Conservation (phyloP, 2,329 filamentous ascomycete species). For the Ciborinia camelliae region DNA sequence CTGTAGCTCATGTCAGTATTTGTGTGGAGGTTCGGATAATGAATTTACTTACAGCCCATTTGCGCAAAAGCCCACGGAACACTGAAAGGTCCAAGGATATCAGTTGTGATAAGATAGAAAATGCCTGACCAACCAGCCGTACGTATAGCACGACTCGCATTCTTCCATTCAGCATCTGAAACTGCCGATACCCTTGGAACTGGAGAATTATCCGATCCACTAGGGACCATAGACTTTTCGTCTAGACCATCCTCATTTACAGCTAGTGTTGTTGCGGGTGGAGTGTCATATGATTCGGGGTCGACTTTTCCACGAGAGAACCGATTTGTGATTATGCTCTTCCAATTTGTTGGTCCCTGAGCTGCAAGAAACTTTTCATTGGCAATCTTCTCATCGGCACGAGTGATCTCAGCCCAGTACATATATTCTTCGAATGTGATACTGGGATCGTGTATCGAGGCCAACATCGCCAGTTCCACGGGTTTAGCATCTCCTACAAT, state of each 20-base stretch:
- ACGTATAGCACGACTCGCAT: constrained; percentile 26
- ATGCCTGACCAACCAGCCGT: constrained; percentile 28
- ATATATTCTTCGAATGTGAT: constrained; percentile 39
- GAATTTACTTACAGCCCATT: constrained; percentile 21
- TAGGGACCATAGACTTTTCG: constrained; percentile 5
- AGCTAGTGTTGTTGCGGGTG: not conserved
- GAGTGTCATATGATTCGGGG: not conserved
- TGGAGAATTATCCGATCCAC: not conserved
- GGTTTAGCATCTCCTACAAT: constrained; percentile 15
- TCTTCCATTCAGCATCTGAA: constrained; percentile 29
- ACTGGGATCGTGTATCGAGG: constrained; percentile 32
- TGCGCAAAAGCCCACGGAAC: constrained; percentile 26
- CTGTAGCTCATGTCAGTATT: not conserved
- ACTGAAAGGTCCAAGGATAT: constrained; percentile 30
- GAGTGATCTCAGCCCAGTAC: constrained; percentile 37
- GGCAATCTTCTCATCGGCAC: constrained; percentile 33
- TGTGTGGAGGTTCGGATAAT: not conserved
- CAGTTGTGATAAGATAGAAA: constrained; percentile 32
- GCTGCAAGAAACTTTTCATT: constrained; percentile 18
- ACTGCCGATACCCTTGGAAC: constrained; percentile 6
- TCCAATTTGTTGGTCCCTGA: constrained; percentile 12
- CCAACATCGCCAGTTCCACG: constrained; percentile 21
- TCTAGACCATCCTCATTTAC: not conserved
- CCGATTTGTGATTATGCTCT: not conserved
- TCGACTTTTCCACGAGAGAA: not conserved